Evolutionary conservation across 306 rosid species (phyloP), one percentile per base, ranked within the genome.

Genomic region (Citrullus colocynthis): DNA sequence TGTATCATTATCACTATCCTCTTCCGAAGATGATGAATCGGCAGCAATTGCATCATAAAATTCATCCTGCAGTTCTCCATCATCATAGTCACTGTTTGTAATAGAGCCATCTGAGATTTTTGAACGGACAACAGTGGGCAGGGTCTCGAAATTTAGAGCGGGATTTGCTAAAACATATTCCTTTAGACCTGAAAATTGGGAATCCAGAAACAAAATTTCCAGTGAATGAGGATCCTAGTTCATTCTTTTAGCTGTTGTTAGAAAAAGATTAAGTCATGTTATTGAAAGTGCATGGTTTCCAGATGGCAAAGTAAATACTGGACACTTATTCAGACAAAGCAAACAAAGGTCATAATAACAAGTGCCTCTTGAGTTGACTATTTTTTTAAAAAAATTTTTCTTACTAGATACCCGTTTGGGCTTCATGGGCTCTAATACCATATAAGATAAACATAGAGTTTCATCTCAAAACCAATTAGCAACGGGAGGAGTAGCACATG

Each of bases 111-210:
- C 80, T 16, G 91, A 77, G 55, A 78, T 1, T 71, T 90, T 89
- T 28, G 96, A 87, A 79, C 81, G 87, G 83, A 81, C 51, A 82
- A 88, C 61, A 4, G 82, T 83, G 63, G 83, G 69, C 74, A 83
- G 77, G 79, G 82, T 69, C 86, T 89, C 86, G 37, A 75, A 59
- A 69, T 74, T 83, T 74, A 89, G 81, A 63, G 82, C 64, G 3
- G 97, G 98, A 87, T 88, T 92, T 78, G 98, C 96, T 63, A 87
- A 93, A 42, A 92, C 86, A 76, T 90, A 95, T 86, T 95, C 98
- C 87, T 86, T 95, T 75, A 95, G 79, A 84, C 97, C 98, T 95
- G 90, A 85, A 64, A 79, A 60, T 18, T 74, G 67, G 74, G 37
- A 42, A 32, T 15, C n/a, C 85, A 80, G 44, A 81, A 80, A 79